A percentile compares a stretch with the other conserved stretches of the same genome.
phyloP scores from a whole-genome alignment of 164 flowering plant species.

The Piper longum region DNA sequence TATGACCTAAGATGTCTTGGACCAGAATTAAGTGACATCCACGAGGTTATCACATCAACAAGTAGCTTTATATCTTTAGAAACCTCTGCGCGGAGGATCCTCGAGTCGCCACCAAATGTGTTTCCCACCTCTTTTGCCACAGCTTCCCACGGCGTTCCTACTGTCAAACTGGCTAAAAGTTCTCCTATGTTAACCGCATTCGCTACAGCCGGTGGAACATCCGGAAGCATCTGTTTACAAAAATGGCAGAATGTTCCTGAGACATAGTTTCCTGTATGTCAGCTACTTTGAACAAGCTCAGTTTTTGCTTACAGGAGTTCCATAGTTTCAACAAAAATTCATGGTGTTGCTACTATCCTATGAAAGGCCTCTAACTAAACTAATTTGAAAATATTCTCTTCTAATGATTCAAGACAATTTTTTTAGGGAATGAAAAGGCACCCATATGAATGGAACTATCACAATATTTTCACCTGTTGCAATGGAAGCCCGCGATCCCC shows the following conservation, averaged over 20 bases:
- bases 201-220: conserved; percentile 86
- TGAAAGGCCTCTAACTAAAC: no score
- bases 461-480: conserved; percentile 44
- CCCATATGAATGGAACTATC: background rate
- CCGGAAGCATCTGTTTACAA: conserved; percentile 56
- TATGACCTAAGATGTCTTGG: conserved; percentile 27
- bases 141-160: conserved; percentile 88
- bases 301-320: background rate
- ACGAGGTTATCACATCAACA: conserved; percentile 56
- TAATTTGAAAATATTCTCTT: no score
- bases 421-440: no score
- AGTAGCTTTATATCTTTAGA: conserved; percentile 67
- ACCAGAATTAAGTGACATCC: conserved; percentile 58
- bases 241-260: background rate
- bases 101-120: conserved; percentile 52
- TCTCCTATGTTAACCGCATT: conserved; percentile 89
- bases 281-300: no score
- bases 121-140: conserved; percentile 72
- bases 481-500: conserved; percentile 88
- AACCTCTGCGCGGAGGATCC: conserved; percentile 28
- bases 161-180: conserved; percentile 52
- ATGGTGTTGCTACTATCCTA: no score
- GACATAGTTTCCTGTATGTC: background rate
- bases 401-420: no score
- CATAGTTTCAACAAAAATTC: no score